Evolutionary conservation across 257 asterid species (phyloP).

Genomic region (Scutellaria baicalensis): DNA sequence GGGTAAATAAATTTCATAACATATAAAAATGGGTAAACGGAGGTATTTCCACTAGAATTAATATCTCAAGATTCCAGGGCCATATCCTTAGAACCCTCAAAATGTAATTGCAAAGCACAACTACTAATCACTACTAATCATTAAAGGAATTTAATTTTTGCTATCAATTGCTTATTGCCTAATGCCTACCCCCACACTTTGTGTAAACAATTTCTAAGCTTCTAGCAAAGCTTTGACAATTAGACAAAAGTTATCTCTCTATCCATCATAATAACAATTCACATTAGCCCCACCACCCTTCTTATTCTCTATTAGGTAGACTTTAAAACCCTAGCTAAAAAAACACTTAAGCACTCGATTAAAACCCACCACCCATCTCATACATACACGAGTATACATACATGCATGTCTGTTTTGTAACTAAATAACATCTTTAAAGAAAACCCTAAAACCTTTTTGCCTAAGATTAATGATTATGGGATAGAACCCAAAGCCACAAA

Average conservation of each 20-base stretch:
- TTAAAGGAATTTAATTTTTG: conserved; percentile 14
- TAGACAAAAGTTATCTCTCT: conserved; percentile 14
- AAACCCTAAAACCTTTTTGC: conserved; percentile 19
- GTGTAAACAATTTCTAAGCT: conserved; percentile 23
- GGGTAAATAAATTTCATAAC: no score
- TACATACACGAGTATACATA: no score
- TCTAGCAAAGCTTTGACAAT: conserved; percentile 28
- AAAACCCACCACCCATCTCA: no score
- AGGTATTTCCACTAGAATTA: no score
- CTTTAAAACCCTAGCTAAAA: conserved; percentile 2
- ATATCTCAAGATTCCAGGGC: conserved; percentile 12
- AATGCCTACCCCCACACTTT: conserved; percentile 26
- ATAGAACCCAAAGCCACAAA: conserved; percentile 38
- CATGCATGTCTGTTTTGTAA: no score
- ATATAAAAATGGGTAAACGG: no score
- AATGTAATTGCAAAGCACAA: conserved; percentile 12
- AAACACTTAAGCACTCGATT: not conserved
- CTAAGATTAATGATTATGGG: conserved; percentile 34
- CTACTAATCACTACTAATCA: conserved; percentile 29
- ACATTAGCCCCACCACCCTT: conserved; percentile 18
- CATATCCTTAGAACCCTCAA: conserved; percentile 9
- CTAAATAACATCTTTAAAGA: not conserved
- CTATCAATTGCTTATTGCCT: conserved; percentile 19
- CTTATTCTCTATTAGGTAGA: conserved; percentile 18
- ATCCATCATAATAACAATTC: conserved; percentile 31